Evolutionary conservation across 768 basidiomycete species (phyloP).

Genomic region (Phlebiopsis flavidoalba): DNA sequence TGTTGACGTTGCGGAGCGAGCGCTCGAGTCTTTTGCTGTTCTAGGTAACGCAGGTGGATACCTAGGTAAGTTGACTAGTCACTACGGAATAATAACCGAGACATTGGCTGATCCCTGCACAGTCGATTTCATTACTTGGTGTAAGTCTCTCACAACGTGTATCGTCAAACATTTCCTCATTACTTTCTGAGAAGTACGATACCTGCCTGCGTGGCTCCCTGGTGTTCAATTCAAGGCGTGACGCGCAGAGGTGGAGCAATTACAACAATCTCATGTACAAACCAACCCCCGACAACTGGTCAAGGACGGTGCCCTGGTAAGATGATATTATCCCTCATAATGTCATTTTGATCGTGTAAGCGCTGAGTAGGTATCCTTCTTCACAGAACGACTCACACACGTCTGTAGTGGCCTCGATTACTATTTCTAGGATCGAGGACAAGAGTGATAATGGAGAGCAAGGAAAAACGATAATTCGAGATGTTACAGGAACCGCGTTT

Average conservation of each 20-base stretch:
- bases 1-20: constrained; percentile 10
- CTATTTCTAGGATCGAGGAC: no score
- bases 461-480: no score
- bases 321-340: no score
- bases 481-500: no score
- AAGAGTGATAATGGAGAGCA: no score
- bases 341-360: no score
- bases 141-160: neutral
- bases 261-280: neutral
- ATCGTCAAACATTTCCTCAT: no score
- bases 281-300: neutral
- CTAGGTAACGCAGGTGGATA: constrained; percentile 9
- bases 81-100: neutral
- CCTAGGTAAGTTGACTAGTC: neutral
- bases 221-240: neutral
- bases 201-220: neutral
- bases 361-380: no score
- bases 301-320: no score
- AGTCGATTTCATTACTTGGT: constrained; percentile 10
- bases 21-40: constrained; percentile 1
- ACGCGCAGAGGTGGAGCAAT: neutral
- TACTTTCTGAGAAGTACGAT: neutral
- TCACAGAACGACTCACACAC: no score
- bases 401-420: no score
- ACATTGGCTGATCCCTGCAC: neutral